Base-by-base conservation (phyloP, 2,329 filamentous ascomycete genomes). In the Coleophoma cylindrospora region DNA sequence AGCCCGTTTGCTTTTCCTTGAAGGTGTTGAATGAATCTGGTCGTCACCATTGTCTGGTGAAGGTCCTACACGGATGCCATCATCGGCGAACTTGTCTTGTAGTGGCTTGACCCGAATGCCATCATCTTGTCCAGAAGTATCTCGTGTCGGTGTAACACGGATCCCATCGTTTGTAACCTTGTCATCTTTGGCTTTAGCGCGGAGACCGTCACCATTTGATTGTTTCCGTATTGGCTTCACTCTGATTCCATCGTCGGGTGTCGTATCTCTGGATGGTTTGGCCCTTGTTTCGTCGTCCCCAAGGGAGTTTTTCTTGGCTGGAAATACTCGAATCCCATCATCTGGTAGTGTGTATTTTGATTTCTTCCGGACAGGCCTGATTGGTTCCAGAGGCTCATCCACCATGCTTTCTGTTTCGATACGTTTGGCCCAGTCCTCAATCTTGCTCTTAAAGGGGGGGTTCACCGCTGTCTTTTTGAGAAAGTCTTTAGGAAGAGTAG, bases 341-440 rank as follows among this genome's bases (percentile, higher is more conserved):
- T 38, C 36, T 38, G 36, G 36, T 38, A 17, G 7, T 12, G 15
- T 6, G 15, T 38, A n/a, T 17, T 17, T 38, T 17, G 36, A 38
- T 12, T 50, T 56, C 34, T 37, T 50, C 43, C 40, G 55, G 40
- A 33, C 47, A 11, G 37, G 34, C 17, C 36, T 55, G 3, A 41
- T 41, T 9, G 54, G 40, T 48, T 17, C 41, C 32, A 55, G 47
- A 14, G 37, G 44, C 12, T 33, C 48, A 17, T 53, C 50, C 40
- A 38, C 50, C 12, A 47, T 36, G 34, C 46, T 51, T 40, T 51
- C 51, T n/a, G 22, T 32, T 27, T 34, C 34, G n/a, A 40, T 27
- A 17, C 43, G 53, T 40, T 60, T 58, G 0, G 80, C 81, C 83
- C 82, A 86, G 44, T 81, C 77, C 55, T 78, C 75, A 54, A 86